These are phyloP conservation scores for Talinum fruticosum DNA, from an alignment of 148 eudicot genomes.

Conservation along the genomic window DNA sequence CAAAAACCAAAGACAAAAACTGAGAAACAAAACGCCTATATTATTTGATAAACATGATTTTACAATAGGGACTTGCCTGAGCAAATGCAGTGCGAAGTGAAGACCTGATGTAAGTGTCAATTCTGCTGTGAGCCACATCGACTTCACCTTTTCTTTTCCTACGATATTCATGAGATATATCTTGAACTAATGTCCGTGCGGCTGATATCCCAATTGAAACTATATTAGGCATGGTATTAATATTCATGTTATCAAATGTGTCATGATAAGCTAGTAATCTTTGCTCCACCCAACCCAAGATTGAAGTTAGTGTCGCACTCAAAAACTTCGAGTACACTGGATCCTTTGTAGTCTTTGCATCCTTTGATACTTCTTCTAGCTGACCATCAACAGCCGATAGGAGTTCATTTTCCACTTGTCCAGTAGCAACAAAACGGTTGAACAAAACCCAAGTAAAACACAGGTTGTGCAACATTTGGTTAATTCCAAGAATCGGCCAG, in stretches of 20 bases:
- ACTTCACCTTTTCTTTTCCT: slow-evolving; percentile 88
- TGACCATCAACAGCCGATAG: slow-evolving; percentile 86
- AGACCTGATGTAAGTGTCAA: slow-evolving; percentile 94
- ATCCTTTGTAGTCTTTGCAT: slow-evolving; percentile 85
- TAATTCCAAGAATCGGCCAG: slow-evolving; percentile 83
- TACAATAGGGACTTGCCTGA: slow-evolving; percentile 60
- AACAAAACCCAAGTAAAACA: slow-evolving; percentile 93
- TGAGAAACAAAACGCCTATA: too few species aligned
- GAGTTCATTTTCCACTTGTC: slow-evolving; percentile 80
- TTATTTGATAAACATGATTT: not conserved
- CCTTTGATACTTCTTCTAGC: slow-evolving; percentile 90
- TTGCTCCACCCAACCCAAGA: slow-evolving; percentile 95
- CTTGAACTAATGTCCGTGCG: slow-evolving; percentile 85
- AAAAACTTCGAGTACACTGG: slow-evolving; percentile 69
- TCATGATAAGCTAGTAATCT: slow-evolving; percentile 98
- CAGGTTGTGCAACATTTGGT: slow-evolving; percentile 83
- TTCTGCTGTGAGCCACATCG: slow-evolving; percentile 89
- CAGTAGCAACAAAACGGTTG: slow-evolving; percentile 84
- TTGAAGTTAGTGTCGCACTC: slow-evolving; percentile 84
- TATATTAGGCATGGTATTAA: slow-evolving; percentile 79
- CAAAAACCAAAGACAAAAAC: too few species aligned
- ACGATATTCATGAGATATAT: slow-evolving; percentile 94
- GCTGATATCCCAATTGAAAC: slow-evolving; percentile 86
- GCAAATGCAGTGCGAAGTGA: slow-evolving; percentile 99
- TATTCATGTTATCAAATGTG: slow-evolving; percentile 75